Percentiles rank a stretch among this genome's conserved stretches.
Evolutionary conservation across 164 flowering plant genomes (phyloP).

Genomic region (Aristolochia contorta): DNA sequence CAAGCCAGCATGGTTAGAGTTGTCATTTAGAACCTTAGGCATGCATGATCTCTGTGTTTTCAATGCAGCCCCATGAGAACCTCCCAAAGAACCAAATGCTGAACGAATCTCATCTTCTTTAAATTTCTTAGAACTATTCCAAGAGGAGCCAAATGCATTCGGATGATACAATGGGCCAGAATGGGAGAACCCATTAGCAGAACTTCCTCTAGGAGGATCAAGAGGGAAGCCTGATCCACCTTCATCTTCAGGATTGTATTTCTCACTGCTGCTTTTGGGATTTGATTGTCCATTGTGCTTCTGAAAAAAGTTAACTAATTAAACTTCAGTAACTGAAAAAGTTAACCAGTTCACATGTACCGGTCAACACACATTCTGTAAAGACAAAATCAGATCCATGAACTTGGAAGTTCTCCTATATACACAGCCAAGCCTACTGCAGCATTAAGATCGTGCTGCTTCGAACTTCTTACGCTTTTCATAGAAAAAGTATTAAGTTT

Average conservation of each 20-base stretch:
- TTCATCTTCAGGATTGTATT: constrained; percentile 41
- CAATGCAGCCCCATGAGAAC: constrained; percentile 20
- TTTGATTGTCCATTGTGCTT: constrained; percentile 39
- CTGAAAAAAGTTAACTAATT: constrained; percentile 31
- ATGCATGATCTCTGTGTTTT: constrained; percentile 33
- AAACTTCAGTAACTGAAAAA: too few relatives aligned
- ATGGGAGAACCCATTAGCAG: constrained; percentile 17
- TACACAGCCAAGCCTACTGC: too few relatives aligned
- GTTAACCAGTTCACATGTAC: too few relatives aligned
- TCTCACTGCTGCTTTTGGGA: constrained; percentile 43
- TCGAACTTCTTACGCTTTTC: too few relatives aligned
- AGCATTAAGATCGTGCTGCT: too few relatives aligned
- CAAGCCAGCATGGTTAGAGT: constrained; percentile 45
- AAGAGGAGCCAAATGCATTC: constrained; percentile 13
- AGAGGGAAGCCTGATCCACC: constrained; percentile 42
- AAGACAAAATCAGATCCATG: too few relatives aligned
- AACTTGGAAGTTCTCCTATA: too few relatives aligned
- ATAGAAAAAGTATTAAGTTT: too few relatives aligned
- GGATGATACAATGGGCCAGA: constrained; percentile 26
- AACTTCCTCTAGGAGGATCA: constrained; percentile 35
- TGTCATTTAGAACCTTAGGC: constrained; percentile 24
- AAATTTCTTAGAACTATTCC: constrained; percentile 9
- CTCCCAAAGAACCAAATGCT: constrained; percentile 7
- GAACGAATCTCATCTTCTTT: constrained; percentile 18
- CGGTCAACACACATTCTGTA: too few relatives aligned